These are phyloP conservation scores for Hemisphaericaspora nanyangensis DNA, from an alignment of 805 yeast species.

Conservation along the genomic window DNA sequence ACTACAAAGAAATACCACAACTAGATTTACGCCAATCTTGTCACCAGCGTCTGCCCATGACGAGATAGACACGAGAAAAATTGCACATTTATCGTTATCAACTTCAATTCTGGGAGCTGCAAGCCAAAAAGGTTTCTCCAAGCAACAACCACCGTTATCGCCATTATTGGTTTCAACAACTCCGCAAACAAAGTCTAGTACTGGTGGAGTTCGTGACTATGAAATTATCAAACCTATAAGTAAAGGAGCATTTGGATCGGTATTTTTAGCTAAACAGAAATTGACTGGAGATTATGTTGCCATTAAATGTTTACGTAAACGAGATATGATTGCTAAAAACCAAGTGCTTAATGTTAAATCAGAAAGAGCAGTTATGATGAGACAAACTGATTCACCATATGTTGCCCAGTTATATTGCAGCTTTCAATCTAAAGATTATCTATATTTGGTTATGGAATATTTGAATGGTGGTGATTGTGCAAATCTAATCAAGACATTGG, in stretches of 20 bases:
- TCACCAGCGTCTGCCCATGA: slow-evolving; percentile 47
- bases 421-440: slow-evolving; percentile 82
- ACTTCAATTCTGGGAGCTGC: background rate
- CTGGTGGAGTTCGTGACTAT: slow-evolving; percentile 73
- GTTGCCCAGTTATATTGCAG: slow-evolving; percentile 87
- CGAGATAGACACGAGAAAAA: slow-evolving; percentile 3
- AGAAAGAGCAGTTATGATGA: slow-evolving; percentile 97
- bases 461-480: slow-evolving; percentile 96
- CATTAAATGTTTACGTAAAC: slow-evolving; percentile 82
- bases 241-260: slow-evolving; percentile 97
- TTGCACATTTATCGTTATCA: slow-evolving; percentile 5
- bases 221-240: slow-evolving; percentile 90
- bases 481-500: slow-evolving; percentile 75
- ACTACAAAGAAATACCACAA: slow-evolving; percentile 47
- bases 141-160: slow-evolving; percentile 63
- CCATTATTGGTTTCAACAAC: slow-evolving; percentile 73
- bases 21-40: slow-evolving; percentile 42
- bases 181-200: slow-evolving; percentile 45
- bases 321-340: slow-evolving; percentile 96
- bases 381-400: slow-evolving; percentile 87
- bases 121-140: slow-evolving; percentile 4
- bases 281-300: slow-evolving; percentile 94
- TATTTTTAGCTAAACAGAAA: slow-evolving; percentile 76
- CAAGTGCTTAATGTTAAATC: slow-evolving; percentile 93
- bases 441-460: slow-evolving; percentile 94